These are phyloP conservation scores for Clavispora fructus DNA, from an alignment of 805 yeast species.

Conservation along the genomic window DNA sequence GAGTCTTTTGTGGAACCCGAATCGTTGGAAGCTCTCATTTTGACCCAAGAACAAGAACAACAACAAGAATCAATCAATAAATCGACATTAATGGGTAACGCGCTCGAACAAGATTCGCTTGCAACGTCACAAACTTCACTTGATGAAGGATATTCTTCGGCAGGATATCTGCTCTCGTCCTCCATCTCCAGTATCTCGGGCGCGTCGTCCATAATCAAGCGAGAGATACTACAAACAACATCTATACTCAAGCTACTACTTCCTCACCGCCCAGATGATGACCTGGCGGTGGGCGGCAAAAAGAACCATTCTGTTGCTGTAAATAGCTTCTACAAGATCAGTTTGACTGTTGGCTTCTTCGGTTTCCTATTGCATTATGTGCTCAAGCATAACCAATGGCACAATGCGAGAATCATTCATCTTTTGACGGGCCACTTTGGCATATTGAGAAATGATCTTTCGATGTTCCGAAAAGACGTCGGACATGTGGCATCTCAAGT, in stretches of 20 bases:
- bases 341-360: constrained; percentile 35
- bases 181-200: constrained; percentile 27
- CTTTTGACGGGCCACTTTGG: constrained; percentile 3
- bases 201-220: constrained; percentile 24
- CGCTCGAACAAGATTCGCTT: constrained; percentile 23
- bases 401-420: constrained; percentile 6
- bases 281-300: neutral
- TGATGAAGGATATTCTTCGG: constrained; percentile 13
- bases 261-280: neutral
- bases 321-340: constrained; percentile 24
- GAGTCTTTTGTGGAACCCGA: neutral
- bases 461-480: neutral
- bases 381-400: constrained; percentile 17
- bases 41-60: constrained; percentile 30
- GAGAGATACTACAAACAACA: constrained; percentile 23
- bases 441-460: neutral
- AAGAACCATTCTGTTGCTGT: constrained; percentile 5
- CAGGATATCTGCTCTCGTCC: constrained; percentile 27
- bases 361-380: constrained; percentile 35
- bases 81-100: constrained; percentile 17
- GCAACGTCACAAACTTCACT: constrained; percentile 15
- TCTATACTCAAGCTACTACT: constrained; percentile 10
- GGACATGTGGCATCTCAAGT: constrained; percentile 1
- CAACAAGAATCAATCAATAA: constrained; percentile 22
- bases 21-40: constrained; percentile 11